Percentiles rank a stretch among this genome's conserved stretches.
Conservation (phyloP, 1,139 yeast genomes). For the Yamadazyma diddensiae region DNA sequence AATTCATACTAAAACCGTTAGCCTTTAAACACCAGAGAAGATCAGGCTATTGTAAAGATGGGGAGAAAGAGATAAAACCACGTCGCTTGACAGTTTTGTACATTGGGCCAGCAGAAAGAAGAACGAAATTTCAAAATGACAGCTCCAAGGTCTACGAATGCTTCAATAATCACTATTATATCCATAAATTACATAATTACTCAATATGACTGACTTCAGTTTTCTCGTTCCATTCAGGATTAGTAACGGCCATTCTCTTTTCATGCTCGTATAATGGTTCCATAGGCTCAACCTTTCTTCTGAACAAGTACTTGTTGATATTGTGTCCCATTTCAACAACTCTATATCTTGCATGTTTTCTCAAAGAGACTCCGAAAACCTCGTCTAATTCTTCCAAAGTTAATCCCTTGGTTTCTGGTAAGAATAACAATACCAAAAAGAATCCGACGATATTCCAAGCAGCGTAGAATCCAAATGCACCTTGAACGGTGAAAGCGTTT, state of each 20-base stretch:
- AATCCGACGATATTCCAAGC: slow-evolving; percentile 82
- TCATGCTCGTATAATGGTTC: slow-evolving; percentile 56
- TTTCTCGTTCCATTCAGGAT: slow-evolving; percentile 60
- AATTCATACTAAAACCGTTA: no score
- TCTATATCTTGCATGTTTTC: slow-evolving; percentile 56
- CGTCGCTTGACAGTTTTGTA: no score
- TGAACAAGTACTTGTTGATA: slow-evolving; percentile 39
- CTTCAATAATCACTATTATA: no score
- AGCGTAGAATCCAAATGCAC: slow-evolving; percentile 88
- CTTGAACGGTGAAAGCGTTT: slow-evolving; percentile 67
- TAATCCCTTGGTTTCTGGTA: slow-evolving; percentile 69
- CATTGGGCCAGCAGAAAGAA: no score
- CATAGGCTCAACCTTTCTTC: slow-evolving; percentile 44
- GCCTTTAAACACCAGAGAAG: no score
- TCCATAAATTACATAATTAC: no score
- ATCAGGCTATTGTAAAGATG: no score
- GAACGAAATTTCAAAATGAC: no score
- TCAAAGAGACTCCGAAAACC: slow-evolving; percentile 57
- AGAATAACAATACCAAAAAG: slow-evolving; percentile 61
- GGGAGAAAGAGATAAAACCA: no score
- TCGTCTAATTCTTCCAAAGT: slow-evolving; percentile 74
- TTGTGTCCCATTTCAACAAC: slow-evolving; percentile 41
- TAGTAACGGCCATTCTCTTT: slow-evolving; percentile 54
- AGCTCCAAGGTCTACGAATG: no score
- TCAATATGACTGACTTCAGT: slow-evolving; percentile 48